phyloP scores from a whole-genome alignment of 139 green algal genomes.

The Diplosphaera chodatii region DNA sequence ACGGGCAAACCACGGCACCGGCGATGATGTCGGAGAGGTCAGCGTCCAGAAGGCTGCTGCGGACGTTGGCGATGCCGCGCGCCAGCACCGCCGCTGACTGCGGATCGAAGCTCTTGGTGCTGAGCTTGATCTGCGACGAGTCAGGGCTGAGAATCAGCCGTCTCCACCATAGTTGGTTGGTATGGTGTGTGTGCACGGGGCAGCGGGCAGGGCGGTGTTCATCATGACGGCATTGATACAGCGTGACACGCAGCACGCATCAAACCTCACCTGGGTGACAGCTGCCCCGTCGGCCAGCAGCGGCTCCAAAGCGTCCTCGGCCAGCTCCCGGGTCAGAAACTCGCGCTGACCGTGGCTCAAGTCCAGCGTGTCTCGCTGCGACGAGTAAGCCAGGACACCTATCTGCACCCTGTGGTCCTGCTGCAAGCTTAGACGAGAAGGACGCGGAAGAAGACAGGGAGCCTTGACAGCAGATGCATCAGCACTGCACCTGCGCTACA shows the following conservation, averaged over 20 bases:
- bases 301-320: slow-evolving; percentile 55
- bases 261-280: slow-evolving; percentile 47
- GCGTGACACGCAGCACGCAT: background rate
- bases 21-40: slow-evolving; percentile 91
- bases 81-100: slow-evolving; percentile 75
- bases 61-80: slow-evolving; percentile 52
- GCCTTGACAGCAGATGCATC: no score
- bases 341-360: slow-evolving; percentile 69
- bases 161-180: no score
- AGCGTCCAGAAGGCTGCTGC: slow-evolving; percentile 48
- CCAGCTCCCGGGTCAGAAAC: slow-evolving; percentile 69
- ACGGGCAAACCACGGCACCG: no score
- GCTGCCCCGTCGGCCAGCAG: slow-evolving; percentile 53
- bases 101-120: slow-evolving; percentile 82
- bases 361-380: slow-evolving; percentile 53
- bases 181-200: no score
- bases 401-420: no score
- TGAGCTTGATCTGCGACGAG: slow-evolving; percentile 80
- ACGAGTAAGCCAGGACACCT: no score
- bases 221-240: background rate
- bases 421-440: no score
- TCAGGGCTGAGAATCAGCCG: no score
- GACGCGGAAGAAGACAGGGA: no score
- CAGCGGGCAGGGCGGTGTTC: no score
- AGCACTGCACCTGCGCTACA: background rate